Evolutionary conservation across 768 basidiomycete genomes (phyloP), one percentile per base, ranked within the genome.

Genomic region (Imleria badia): DNA sequence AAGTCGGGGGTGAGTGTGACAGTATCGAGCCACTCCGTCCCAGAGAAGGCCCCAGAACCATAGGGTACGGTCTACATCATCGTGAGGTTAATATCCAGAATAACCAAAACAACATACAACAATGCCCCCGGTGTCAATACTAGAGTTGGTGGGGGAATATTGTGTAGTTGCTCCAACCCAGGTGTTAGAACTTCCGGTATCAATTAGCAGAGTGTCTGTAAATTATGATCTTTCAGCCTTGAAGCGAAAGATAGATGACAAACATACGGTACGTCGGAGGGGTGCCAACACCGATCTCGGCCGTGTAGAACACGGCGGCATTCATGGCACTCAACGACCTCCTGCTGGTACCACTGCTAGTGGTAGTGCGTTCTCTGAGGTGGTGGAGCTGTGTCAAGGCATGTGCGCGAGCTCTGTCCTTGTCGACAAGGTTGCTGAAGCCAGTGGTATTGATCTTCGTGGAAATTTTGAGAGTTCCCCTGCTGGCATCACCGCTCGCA

Each of bases 161-260:
- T 33, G 14, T 0, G 49, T 44, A 19, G 26, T 51, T 15, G 70
- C 68, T 46, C 71, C 71, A 11, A 72, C 34, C 68, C 70, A 72
- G 2, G 72, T 72, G 29, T 64, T 65, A 4, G 68, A 57, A 47
- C 71, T 73, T 45, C 71, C 71, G 2, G 72, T 72, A 42, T 73
- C 71, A 14, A 73, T 49, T 6, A 72, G 22, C 17, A 72, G 60
- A 8, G 58, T 58, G 40, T 61, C 73, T 73, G n/a, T n/a, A n/a
- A n/a, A n/a, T n/a, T n/a, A 30, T 8, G 20, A 38, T 23, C 23
- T 4, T 15, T 45, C 7, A 51, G 45, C 33, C 9, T 15, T 2
- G 12, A 7, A 22, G 23, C 20, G 19, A 11, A 12, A n/a, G n/a
- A n/a, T 23, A 11, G 29, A 45, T 2, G 19, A 22, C 11, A 23